phyloP scores from a whole-genome alignment of 1,139 yeast species.

The Cylindricascospora bacillispora region DNA sequence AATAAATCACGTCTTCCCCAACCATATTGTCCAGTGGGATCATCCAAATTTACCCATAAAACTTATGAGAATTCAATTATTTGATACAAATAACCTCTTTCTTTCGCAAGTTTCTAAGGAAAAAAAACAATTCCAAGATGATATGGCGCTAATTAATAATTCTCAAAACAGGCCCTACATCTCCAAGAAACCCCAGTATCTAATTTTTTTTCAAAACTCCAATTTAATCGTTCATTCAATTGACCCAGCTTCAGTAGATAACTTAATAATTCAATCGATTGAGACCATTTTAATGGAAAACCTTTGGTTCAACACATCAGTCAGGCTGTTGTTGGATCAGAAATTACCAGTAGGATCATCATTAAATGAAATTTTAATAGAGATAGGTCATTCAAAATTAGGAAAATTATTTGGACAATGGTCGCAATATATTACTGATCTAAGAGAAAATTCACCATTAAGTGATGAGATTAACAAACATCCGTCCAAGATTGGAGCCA shows the following conservation, averaged over 20 bases:
- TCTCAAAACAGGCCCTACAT: conserved; percentile 29
- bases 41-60: conserved; percentile 52
- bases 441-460: conserved; percentile 50
- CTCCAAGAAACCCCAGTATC: conserved; percentile 47
- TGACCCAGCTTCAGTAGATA: conserved; percentile 35
- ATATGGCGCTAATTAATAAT: no score
- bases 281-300: conserved; percentile 40
- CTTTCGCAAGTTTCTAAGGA: conserved; percentile 2
- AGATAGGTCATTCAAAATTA: conserved; percentile 50
- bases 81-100: conserved; percentile 32
- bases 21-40: conserved; percentile 53
- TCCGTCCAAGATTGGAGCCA: conserved; percentile 13
- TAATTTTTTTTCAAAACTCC: conserved; percentile 57
- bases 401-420: conserved; percentile 52
- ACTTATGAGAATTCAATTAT: conserved; percentile 54
- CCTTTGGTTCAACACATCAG: no score
- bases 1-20: no score
- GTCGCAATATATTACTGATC: conserved; percentile 56
- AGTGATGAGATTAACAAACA: conserved; percentile 27
- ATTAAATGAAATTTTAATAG: conserved; percentile 26
- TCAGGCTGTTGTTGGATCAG: conserved; percentile 20
- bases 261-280: conserved; percentile 46
- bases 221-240: conserved; percentile 54
- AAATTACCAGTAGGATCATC: conserved; percentile 41
- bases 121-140: no score